These are phyloP conservation scores for Pythium guiyangense DNA, from an alignment of 352 stramenopile species.

Conservation along the genomic window DNA sequence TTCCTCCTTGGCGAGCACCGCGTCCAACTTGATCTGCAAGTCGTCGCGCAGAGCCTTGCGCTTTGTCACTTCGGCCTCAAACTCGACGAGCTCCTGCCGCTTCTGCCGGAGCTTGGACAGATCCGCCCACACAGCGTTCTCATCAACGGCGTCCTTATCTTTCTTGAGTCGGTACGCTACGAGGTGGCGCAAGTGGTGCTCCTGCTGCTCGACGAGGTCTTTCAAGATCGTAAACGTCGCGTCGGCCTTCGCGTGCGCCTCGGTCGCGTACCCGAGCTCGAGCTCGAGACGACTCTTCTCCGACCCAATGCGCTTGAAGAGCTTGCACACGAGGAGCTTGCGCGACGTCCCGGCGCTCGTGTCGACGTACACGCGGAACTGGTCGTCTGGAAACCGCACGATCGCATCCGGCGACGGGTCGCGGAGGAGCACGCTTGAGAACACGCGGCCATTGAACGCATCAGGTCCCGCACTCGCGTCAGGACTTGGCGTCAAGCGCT, in stretches of 20 bases:
- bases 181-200: slow-evolving; percentile 25
- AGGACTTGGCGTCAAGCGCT: slow-evolving; percentile 12
- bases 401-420: slow-evolving; percentile 41
- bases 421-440: slow-evolving; percentile 30
- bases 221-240: slow-evolving; percentile 22
- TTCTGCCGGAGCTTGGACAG: slow-evolving; percentile 49
- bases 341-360: slow-evolving; percentile 6
- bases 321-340: slow-evolving; percentile 37
- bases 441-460: slow-evolving; percentile 27
- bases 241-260: slow-evolving; percentile 21
- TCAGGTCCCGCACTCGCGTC: neutral
- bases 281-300: slow-evolving; percentile 19
- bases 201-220: slow-evolving; percentile 33
- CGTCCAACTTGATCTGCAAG: slow-evolving; percentile 15
- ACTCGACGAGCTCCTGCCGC: slow-evolving; percentile 29
- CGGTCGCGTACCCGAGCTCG: slow-evolving; percentile 10
- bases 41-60: slow-evolving; percentile 3
- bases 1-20: neutral
- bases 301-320: slow-evolving; percentile 49
- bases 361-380: slow-evolving; percentile 40
- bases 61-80: slow-evolving; percentile 23
- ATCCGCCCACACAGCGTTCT: slow-evolving; percentile 20
- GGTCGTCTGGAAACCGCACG: slow-evolving; percentile 35
- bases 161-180: slow-evolving; percentile 24
- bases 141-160: slow-evolving; percentile 14